Conservation (phyloP, 768 basidiomycete species). For the Panaeolus cyanescens region DNA sequence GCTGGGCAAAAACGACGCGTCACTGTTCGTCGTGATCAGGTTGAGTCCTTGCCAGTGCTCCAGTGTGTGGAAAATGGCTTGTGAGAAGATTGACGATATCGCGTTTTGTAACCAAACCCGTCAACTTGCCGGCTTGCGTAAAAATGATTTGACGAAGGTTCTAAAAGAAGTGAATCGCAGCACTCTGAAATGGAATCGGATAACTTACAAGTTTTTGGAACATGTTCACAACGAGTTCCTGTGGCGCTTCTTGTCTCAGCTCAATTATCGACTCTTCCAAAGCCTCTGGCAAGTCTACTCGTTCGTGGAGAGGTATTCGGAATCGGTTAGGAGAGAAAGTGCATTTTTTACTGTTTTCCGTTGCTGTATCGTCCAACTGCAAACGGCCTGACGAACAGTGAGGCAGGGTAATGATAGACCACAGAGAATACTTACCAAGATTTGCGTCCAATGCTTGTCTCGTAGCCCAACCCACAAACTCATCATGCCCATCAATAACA, state of each 20-base stretch:
- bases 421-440: constrained; percentile 31
- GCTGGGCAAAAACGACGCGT: neutral
- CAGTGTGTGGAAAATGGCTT: constrained; percentile 58
- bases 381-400: constrained; percentile 23
- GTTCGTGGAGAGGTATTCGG: constrained; percentile 25
- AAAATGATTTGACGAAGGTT: constrained; percentile 72
- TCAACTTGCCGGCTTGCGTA: constrained; percentile 57
- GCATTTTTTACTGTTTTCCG: constrained; percentile 36
- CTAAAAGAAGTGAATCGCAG: constrained; percentile 31
- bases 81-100: constrained; percentile 64
- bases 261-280: constrained; percentile 58
- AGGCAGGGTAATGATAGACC: neutral
- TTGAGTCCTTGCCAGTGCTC: constrained; percentile 28
- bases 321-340: constrained; percentile 38
- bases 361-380: constrained; percentile 28
- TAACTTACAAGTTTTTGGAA: constrained; percentile 67
- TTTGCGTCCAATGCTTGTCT: constrained; percentile 49
- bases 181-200: neutral
- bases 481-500: constrained; percentile 48
- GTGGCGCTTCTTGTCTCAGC: constrained; percentile 67
- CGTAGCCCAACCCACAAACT: constrained; percentile 63
- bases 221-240: constrained; percentile 71
- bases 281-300: constrained; percentile 38
- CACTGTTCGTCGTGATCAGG: constrained; percentile 6
- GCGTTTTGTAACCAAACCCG: constrained; percentile 68